Percentiles rank a stretch among this genome's conserved stretches.
Conservation (phyloP, 768 basidiomycete species). For the Mycena sanguinolenta region DNA sequence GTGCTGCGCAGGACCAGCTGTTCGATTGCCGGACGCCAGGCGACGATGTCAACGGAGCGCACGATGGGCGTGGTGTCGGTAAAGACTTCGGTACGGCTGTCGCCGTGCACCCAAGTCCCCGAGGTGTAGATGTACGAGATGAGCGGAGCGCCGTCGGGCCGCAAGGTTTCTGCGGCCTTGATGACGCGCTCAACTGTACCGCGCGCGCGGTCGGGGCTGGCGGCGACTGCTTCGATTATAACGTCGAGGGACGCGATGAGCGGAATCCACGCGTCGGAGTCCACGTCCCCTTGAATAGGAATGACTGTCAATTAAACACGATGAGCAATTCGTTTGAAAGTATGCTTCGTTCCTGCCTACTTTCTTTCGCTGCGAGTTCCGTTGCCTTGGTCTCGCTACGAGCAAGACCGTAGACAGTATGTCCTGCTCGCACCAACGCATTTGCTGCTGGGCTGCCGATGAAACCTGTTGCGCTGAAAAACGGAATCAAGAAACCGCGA, state of each 20-base stretch:
- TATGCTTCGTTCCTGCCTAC: constrained; percentile 36
- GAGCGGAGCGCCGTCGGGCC: constrained; percentile 50
- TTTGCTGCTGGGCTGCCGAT: constrained; percentile 59
- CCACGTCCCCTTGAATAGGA: constrained; percentile 48
- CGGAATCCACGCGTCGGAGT: constrained; percentile 41
- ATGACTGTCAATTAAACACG: constrained; percentile 44
- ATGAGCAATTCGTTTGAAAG: neutral
- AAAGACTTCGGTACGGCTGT: constrained; percentile 47
- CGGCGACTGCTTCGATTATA: constrained; percentile 49
- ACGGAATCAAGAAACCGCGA: neutral
- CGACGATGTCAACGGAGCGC: constrained; percentile 41
- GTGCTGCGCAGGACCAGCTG: constrained; percentile 45
- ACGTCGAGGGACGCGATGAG: constrained; percentile 49
- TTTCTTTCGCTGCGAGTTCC: constrained; percentile 55
- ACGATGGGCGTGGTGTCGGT: constrained; percentile 45
- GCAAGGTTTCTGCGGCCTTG: constrained; percentile 41
- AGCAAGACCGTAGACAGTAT: constrained; percentile 60
- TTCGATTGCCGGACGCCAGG: constrained; percentile 52
- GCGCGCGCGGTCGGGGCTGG: constrained; percentile 18
- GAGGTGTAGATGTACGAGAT: constrained; percentile 61
- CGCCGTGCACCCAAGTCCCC: constrained; percentile 60
- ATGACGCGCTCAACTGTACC: constrained; percentile 42
- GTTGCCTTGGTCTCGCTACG: constrained; percentile 52
- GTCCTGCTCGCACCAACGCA: constrained; percentile 60
- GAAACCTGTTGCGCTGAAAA: constrained; percentile 58